Percentiles rank a stretch among this genome's conserved stretches.
Evolutionary conservation across 2,329 filamentous ascomycete species (phyloP).

Genomic region (Dendrostoma leiphaemia): DNA sequence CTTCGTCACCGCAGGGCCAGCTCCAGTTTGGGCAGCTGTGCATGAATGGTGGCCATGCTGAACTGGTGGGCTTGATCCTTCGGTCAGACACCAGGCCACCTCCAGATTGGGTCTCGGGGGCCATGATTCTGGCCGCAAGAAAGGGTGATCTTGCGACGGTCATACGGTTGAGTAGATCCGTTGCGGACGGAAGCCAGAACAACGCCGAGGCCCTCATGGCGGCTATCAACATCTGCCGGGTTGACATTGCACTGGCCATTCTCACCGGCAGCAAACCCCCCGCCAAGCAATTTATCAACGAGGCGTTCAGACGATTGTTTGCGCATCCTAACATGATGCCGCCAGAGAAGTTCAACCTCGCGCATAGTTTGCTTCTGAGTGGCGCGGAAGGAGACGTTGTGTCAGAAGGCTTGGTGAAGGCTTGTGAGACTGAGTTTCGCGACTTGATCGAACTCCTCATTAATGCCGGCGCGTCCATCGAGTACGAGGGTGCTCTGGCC

Average conservation of each 20-base stretch:
- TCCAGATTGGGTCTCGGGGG: constrained; percentile 42
- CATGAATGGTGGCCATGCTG: constrained; percentile 40
- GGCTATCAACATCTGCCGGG: constrained; percentile 46
- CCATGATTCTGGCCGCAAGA: constrained; percentile 49
- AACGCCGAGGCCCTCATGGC: constrained; percentile 50
- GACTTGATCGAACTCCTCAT: constrained; percentile 56
- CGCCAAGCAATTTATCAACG: constrained; percentile 43
- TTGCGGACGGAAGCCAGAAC: constrained; percentile 52
- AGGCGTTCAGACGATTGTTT: constrained; percentile 49
- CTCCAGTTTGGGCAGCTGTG: constrained; percentile 54
- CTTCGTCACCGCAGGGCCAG: constrained; percentile 47
- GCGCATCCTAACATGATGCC: constrained; percentile 44
- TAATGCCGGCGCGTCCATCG: constrained; percentile 51
- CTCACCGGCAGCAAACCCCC: constrained; percentile 53
- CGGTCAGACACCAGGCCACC: constrained; percentile 47
- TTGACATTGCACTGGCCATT: constrained; percentile 55
- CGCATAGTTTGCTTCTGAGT: constrained; percentile 57
- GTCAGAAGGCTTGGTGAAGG: constrained; percentile 45
- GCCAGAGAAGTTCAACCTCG: constrained; percentile 48
- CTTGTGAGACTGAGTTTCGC: constrained; percentile 48
- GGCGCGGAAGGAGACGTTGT: constrained; percentile 53
- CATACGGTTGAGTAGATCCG: constrained; percentile 47
- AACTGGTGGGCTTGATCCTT: constrained; percentile 47
- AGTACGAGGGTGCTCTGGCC: constrained; percentile 49
- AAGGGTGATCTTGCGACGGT: constrained; percentile 51